Evolutionary conservation across 2,329 filamentous ascomycete genomes (phyloP).

Genomic region (Sordariomycetes sp.): DNA sequence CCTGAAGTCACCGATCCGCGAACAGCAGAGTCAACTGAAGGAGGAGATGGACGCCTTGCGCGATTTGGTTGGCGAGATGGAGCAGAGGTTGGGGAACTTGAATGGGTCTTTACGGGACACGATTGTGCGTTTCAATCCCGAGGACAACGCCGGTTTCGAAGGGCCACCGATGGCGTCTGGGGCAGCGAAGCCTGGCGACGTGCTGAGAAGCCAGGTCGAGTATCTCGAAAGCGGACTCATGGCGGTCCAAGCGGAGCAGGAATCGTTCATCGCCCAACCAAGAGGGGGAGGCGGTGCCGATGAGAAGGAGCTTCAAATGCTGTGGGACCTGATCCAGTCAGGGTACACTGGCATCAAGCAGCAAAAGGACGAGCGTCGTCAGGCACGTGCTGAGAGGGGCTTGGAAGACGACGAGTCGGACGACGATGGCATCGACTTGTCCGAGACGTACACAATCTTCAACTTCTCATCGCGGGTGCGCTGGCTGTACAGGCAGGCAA

Average conservation of each 20-base stretch:
- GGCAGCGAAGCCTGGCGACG: slow-evolving; percentile 31
- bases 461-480: slow-evolving; percentile 75
- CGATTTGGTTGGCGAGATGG: slow-evolving; percentile 51
- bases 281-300: not conserved
- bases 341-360: slow-evolving; percentile 45
- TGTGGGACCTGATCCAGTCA: slow-evolving; percentile 48
- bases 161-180: slow-evolving; percentile 26
- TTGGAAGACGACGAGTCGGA: slow-evolving; percentile 50
- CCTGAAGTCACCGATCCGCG: slow-evolving; percentile 46
- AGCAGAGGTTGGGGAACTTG: slow-evolving; percentile 56
- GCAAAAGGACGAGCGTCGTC: slow-evolving; percentile 42
- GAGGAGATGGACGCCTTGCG: slow-evolving; percentile 36
- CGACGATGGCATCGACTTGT: slow-evolving; percentile 47
- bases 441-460: slow-evolving; percentile 59
- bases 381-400: slow-evolving; percentile 46
- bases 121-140: slow-evolving; percentile 54
- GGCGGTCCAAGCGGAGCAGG: slow-evolving; percentile 49
- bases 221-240: slow-evolving; percentile 61
- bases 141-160: slow-evolving; percentile 35
- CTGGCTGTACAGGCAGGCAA: slow-evolving; percentile 68
- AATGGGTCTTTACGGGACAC: slow-evolving; percentile 59
- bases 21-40: slow-evolving; percentile 40
- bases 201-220: slow-evolving; percentile 50
- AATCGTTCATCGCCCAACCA: not conserved
- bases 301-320: slow-evolving; percentile 39